Conservation (phyloP, 306 rosid species). For the Ammopiptanthus mongolicus region DNA sequence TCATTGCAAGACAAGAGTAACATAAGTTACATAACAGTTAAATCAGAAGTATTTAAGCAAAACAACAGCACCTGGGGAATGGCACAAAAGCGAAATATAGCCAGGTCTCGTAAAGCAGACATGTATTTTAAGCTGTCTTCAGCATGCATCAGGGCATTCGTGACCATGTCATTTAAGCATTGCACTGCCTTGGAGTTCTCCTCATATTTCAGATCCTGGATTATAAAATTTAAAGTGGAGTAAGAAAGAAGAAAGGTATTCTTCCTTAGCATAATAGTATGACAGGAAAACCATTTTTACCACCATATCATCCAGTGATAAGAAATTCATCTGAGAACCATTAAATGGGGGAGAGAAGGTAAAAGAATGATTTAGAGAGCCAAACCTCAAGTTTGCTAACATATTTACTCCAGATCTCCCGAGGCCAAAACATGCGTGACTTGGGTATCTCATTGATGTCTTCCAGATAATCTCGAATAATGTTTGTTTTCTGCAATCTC, state of each 20-base stretch:
- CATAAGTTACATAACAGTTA: conserved; percentile 7
- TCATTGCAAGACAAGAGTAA: conserved; percentile 15
- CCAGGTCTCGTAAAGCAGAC: conserved; percentile 53
- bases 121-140: conserved; percentile 81
- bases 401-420: conserved; percentile 93
- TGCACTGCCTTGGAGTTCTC: conserved; percentile 86
- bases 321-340: neutral
- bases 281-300: conserved; percentile 4
- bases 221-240: conserved; percentile 7
- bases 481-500: conserved; percentile 84
- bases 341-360: neutral
- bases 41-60: conserved; percentile 2
- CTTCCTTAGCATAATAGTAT: neutral
- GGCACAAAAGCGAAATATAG: conserved; percentile 89
- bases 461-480: conserved; percentile 94
- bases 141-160: conserved; percentile 69
- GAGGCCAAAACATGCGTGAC: conserved; percentile 99
- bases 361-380: conserved; percentile 10
- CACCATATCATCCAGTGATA: conserved; percentile 12
- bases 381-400: conserved; percentile 88
- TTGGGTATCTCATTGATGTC: conserved; percentile 98
- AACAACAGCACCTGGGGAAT: conserved; percentile 80
- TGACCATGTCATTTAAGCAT: conserved; percentile 94
- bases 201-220: conserved; percentile 81
- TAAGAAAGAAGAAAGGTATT: neutral